phyloP scores from a whole-genome alignment of 345 rosid genomes.

The Eucalyptus regnans region DNA sequence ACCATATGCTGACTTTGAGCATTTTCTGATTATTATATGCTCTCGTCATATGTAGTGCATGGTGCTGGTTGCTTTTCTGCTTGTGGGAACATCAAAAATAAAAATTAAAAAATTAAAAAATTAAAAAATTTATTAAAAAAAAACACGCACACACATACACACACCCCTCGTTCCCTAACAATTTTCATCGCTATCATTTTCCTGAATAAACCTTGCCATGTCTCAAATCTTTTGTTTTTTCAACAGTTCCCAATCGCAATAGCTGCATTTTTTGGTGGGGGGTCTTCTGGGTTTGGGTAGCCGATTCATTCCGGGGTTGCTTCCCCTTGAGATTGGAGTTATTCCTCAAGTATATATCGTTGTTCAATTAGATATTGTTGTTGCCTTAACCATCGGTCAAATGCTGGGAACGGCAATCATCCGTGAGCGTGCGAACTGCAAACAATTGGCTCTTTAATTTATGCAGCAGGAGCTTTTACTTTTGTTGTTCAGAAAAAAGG shows the following conservation, averaged over 20 bases:
- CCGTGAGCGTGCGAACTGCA: not conserved
- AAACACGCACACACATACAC: no score
- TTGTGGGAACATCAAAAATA: conserved; percentile 35
- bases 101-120: no score
- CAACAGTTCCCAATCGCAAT: conserved; percentile 59
- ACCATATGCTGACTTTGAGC: not conserved
- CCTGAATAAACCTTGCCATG: not conserved
- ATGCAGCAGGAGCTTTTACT: not conserved
- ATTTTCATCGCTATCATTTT: not conserved
- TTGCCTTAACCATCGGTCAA: not conserved
- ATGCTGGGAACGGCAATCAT: not conserved
- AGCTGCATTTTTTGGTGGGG: conserved; percentile 50
- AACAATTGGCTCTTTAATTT: not conserved
- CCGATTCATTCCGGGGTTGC: conserved; percentile 82
- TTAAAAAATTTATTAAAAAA: not conserved
- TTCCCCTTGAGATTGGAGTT: conserved; percentile 23
- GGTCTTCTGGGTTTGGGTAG: conserved; percentile 96
- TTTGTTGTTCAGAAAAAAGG: not conserved
- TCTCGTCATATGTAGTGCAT: conserved; percentile 23
- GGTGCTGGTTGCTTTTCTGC: conserved; percentile 60
- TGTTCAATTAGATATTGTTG: not conserved
- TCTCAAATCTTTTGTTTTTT: not conserved
- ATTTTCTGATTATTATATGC: not conserved
- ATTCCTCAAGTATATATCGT: conserved; percentile 22
- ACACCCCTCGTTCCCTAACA: no score